A percentile compares a stretch with the other conserved stretches of the same genome.
phyloP scores from a whole-genome alignment of 805 yeast species.

The Barnettozyma populi region DNA sequence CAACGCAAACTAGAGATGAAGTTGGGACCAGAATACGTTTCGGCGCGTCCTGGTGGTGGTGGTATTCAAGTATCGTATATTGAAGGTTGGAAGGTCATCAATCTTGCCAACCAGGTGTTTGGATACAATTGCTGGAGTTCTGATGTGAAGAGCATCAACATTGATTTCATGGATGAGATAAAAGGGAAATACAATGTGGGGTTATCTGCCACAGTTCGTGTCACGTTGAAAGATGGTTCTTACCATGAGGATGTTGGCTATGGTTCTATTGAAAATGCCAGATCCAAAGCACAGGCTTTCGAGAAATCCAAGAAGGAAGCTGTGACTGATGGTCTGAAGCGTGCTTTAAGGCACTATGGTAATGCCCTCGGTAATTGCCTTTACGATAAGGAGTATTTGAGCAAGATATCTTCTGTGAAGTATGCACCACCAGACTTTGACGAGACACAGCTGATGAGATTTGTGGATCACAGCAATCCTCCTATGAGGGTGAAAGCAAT shows the following conservation, averaged over 20 bases:
- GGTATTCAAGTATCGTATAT: slow-evolving; percentile 63
- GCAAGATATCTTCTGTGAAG: slow-evolving; percentile 37
- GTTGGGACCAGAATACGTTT: slow-evolving; percentile 74
- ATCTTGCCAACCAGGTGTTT: slow-evolving; percentile 74
- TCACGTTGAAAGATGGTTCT: slow-evolving; percentile 70
- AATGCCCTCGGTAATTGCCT: slow-evolving; percentile 80
- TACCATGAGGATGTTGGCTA: slow-evolving; percentile 81
- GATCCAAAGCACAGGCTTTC: slow-evolving; percentile 67
- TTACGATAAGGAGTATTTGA: slow-evolving; percentile 66
- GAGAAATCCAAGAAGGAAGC: slow-evolving; percentile 84
- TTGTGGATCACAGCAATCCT: slow-evolving; percentile 13
- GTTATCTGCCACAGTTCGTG: slow-evolving; percentile 65
- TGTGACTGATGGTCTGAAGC: slow-evolving; percentile 73
- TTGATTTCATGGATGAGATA: slow-evolving; percentile 65
- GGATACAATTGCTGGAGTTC: slow-evolving; percentile 84
- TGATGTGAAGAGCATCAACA: slow-evolving; percentile 57
- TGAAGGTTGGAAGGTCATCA: slow-evolving; percentile 81
- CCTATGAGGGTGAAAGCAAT: slow-evolving; percentile 16
- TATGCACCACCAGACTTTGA: slow-evolving; percentile 42
- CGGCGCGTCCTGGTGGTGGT: slow-evolving; percentile 72
- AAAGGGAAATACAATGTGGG: slow-evolving; percentile 60
- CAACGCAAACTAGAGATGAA: slow-evolving; percentile 37
- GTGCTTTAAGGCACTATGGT: slow-evolving; percentile 77
- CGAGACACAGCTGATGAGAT: slow-evolving; percentile 36
- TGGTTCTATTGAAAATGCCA: slow-evolving; percentile 75